Conservation (phyloP, 352 stramenopile genomes). For the Phytophthora podocarpi region DNA sequence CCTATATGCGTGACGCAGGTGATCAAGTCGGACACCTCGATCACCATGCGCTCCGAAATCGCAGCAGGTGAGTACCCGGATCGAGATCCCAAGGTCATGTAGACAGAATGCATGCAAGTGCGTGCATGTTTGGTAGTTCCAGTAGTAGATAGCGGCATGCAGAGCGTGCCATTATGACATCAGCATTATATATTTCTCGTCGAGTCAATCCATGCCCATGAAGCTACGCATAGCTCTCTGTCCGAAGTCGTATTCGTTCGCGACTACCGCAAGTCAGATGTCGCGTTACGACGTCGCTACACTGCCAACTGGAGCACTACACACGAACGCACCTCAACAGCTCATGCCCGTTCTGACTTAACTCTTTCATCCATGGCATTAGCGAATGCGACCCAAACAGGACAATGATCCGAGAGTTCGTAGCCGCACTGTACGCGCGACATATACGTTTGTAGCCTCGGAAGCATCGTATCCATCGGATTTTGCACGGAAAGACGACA, state of each 20-base stretch:
- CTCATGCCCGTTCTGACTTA: not conserved
- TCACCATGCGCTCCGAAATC: constrained; percentile 38
- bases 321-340: too few species aligned
- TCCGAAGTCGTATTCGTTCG: not conserved
- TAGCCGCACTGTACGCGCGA: constrained; percentile 48
- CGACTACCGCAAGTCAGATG: not conserved
- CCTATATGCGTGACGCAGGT: constrained; percentile 42
- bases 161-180: constrained; percentile 2
- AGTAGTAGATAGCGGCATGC: not conserved
- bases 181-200: constrained; percentile 5
- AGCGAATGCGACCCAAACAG: constrained; percentile 58
- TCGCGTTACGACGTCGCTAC: not conserved
- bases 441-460: constrained; percentile 36
- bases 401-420: constrained; percentile 71
- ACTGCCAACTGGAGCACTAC: too few species aligned
- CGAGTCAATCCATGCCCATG: too few species aligned
- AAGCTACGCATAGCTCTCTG: too few species aligned
- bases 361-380: not conserved
- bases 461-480: constrained; percentile 29
- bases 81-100: constrained; percentile 12
- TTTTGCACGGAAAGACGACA: constrained; percentile 14
- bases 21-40: constrained; percentile 33
- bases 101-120: too few species aligned
- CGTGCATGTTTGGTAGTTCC: not conserved
- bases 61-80: constrained; percentile 34